Evolutionary conservation across 2,329 filamentous ascomycete species (phyloP).

Genomic region (Lachnum nothofagi): DNA sequence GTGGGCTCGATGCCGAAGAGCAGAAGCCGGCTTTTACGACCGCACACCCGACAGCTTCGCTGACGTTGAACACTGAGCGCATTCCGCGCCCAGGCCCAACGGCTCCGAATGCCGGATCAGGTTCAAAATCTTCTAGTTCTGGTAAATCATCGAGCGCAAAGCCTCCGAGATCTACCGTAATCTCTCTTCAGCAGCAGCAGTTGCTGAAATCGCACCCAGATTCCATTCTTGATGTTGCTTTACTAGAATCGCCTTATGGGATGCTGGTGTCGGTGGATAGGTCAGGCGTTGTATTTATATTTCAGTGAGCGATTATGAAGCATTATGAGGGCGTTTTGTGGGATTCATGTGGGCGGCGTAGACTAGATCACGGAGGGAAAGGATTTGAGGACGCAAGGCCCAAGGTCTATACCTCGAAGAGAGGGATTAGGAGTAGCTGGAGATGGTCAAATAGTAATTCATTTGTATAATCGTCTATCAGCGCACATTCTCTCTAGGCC

Average conservation of each 20-base stretch:
- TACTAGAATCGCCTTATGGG: slow-evolving; percentile 82
- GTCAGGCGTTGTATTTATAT: slow-evolving; percentile 84
- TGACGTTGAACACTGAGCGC: slow-evolving; percentile 61
- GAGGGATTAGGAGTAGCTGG: no score
- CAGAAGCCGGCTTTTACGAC: slow-evolving; percentile 67
- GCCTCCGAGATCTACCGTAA: slow-evolving; percentile 72
- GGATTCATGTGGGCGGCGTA: background rate
- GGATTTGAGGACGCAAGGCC: no score
- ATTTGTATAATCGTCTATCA: no score
- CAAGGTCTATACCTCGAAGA: no score
- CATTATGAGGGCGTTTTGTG: background rate
- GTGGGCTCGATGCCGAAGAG: slow-evolving; percentile 67
- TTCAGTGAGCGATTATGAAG: slow-evolving; percentile 32
- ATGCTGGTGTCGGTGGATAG: slow-evolving; percentile 91
- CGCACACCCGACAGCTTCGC: slow-evolving; percentile 55
- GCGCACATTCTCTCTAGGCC: no score
- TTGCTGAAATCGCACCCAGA: slow-evolving; percentile 83
- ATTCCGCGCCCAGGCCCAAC: slow-evolving; percentile 27
- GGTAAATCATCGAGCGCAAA: slow-evolving; percentile 34
- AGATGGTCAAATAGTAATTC: no score
- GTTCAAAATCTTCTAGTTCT: slow-evolving; percentile 25
- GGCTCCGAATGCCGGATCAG: slow-evolving; percentile 31
- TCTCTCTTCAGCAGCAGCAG: slow-evolving; percentile 81
- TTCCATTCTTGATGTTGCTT: slow-evolving; percentile 77
- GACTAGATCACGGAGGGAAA: background rate